These are phyloP conservation scores for Nannochloropsis gaditana DNA, from an alignment of 108 stramenopile species.

Conservation along the genomic window DNA sequence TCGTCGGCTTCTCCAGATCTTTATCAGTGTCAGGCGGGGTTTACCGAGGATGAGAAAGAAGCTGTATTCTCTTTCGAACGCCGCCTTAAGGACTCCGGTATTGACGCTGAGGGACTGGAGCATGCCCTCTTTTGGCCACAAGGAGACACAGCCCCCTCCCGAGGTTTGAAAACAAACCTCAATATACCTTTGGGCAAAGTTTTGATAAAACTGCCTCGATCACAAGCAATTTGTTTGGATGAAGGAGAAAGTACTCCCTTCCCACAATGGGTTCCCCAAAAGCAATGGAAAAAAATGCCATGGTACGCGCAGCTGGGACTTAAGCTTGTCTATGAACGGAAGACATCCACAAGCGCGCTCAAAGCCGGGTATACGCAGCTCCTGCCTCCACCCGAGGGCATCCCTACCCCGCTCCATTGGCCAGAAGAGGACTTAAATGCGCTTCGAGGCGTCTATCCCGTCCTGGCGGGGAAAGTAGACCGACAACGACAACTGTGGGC, in stretches of 20 bases:
- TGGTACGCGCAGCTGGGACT: conserved; percentile 11
- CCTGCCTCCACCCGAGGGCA: neutral
- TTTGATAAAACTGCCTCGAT: neutral
- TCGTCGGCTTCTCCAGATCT: neutral
- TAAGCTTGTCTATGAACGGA: conserved; percentile 13
- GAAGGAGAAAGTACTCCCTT: neutral
- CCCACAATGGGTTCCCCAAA: neutral
- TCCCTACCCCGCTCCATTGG: neutral
- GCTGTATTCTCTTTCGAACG: conserved; percentile 6
- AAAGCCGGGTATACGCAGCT: neutral
- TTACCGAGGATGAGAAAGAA: neutral
- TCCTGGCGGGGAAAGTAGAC: neutral
- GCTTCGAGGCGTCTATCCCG: conserved; percentile 14
- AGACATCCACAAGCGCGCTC: neutral
- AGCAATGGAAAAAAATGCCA: conserved; percentile 16
- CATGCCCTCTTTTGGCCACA: conserved; percentile 16
- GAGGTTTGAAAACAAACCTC: neutral
- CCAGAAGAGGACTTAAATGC: neutral
- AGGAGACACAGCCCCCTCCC: conserved; percentile 8
- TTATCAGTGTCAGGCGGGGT: neutral
- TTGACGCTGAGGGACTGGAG: neutral
- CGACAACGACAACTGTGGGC: neutral
- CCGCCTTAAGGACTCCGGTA: conserved; percentile 2
- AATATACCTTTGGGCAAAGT: neutral
- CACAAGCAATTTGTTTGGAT: conserved; percentile 11